Conservation (phyloP, 2,329 filamentous ascomycete genomes). For the Endocalyx cinctus region DNA sequence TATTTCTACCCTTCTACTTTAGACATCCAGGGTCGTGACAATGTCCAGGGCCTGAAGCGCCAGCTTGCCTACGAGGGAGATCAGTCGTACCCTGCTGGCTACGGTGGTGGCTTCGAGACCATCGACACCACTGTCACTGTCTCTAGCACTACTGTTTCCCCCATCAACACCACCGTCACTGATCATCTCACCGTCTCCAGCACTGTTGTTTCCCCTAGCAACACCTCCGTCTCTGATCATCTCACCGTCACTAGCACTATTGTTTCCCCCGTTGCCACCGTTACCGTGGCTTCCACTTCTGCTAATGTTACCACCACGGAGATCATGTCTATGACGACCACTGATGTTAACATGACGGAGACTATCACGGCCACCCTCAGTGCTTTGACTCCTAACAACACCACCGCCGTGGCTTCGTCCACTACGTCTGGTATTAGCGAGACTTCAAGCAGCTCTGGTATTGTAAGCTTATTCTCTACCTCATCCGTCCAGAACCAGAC, state of each 20-base stretch:
- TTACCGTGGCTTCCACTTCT: background rate
- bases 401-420: background rate
- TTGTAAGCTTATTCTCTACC: too few relatives aligned
- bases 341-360: background rate
- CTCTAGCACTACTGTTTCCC: background rate
- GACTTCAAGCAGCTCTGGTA: too few relatives aligned
- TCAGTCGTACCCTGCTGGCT: too few relatives aligned
- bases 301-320: background rate
- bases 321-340: background rate
- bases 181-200: too few relatives aligned
- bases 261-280: background rate
- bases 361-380: background rate
- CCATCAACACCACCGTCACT: background rate
- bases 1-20: too few relatives aligned
- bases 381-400: too few relatives aligned
- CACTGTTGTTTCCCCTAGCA: too few relatives aligned
- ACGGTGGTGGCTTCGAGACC: too few relatives aligned
- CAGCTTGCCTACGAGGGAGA: too few relatives aligned
- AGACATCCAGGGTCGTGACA: too few relatives aligned
- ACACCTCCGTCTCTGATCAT: too few relatives aligned
- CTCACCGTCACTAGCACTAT: slow-evolving; percentile 1
- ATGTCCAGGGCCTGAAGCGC: too few relatives aligned
- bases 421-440: background rate
- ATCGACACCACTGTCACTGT: slow-evolving; percentile 1
- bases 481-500: background rate